phyloP scores from a whole-genome alignment of 345 rosid genomes.

The Xanthoceras sorbifolium region DNA sequence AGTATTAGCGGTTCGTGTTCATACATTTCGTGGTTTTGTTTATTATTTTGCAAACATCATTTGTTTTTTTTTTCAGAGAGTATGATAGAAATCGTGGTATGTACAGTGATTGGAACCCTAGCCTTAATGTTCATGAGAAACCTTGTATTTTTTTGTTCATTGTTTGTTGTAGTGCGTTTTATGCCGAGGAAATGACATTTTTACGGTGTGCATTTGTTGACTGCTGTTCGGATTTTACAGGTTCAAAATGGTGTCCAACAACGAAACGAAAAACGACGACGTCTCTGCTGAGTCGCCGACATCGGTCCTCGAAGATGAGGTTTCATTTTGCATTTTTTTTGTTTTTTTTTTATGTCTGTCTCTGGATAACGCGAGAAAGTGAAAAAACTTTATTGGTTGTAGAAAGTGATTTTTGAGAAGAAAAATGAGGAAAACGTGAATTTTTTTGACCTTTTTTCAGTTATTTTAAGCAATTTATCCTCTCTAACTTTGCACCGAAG shows the following conservation, averaged over 20 bases:
- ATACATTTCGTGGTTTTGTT: neutral
- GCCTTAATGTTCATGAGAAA: neutral
- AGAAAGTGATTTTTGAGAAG: neutral
- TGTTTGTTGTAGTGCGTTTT: neutral
- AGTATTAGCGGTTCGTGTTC: neutral
- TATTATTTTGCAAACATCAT: neutral
- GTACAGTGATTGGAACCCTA: conserved; percentile 11
- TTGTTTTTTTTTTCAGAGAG: neutral
- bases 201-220: neutral
- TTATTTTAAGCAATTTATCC: neutral
- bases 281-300: conserved; percentile 73
- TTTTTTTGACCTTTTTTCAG: neutral
- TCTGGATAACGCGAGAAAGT: neutral
- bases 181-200: neutral
- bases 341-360: neutral
- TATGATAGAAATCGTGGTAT: neutral
- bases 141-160: neutral
- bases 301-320: conserved; percentile 90
- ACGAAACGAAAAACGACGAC: conserved; percentile 45
- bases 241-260: conserved; percentile 31
- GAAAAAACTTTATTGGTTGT: neutral
- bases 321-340: conserved; percentile 13
- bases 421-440: neutral
- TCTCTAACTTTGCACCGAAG: neutral
- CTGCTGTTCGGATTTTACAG: conserved; percentile 23